These are phyloP conservation scores for Cyanidioschyzon merolae DNA, from an alignment of 23 red algal genomes.

Conservation along the genomic window DNA sequence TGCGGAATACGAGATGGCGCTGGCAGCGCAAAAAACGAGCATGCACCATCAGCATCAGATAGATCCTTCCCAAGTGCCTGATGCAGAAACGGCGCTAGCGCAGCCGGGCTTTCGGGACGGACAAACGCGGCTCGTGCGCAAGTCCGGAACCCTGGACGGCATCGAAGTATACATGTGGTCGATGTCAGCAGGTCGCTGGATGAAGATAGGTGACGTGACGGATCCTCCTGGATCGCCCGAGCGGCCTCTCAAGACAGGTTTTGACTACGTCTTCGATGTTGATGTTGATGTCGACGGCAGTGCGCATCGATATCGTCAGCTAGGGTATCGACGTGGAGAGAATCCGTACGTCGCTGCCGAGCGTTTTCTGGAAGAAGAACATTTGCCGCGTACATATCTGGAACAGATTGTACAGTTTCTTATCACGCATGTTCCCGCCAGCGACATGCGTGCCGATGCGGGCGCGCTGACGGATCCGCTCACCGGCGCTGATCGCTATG, in stretches of 20 bases:
- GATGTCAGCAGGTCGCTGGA: slow-evolving; percentile 39
- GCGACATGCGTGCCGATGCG: slow-evolving; percentile 17
- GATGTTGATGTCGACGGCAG: slow-evolving; percentile 61
- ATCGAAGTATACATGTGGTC: slow-evolving; percentile 94
- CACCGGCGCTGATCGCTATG: slow-evolving; percentile 57
- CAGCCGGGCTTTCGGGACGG: slow-evolving; percentile 61
- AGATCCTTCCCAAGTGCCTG: slow-evolving; percentile 48
- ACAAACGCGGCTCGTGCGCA: slow-evolving; percentile 63
- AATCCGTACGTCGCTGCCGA: slow-evolving; percentile 84
- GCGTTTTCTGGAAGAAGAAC: slow-evolving; percentile 75
- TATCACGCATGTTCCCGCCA: slow-evolving; percentile 53
- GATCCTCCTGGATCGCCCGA: slow-evolving; percentile 27
- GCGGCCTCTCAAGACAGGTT: slow-evolving; percentile 18
- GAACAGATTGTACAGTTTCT: slow-evolving; percentile 93
- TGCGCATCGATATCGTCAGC: slow-evolving; percentile 35
- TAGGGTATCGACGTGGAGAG: slow-evolving; percentile 87
- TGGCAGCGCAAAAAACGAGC: slow-evolving; percentile 38
- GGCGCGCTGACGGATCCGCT: slow-evolving; percentile 47
- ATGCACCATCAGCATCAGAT: slow-evolving; percentile 14
- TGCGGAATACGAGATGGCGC: slow-evolving; percentile 39
- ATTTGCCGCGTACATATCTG: slow-evolving; percentile 51
- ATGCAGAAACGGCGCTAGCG: slow-evolving; percentile 28
- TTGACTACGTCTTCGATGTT: slow-evolving; percentile 99
- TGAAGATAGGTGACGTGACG: slow-evolving; percentile 85
- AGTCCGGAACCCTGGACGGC: slow-evolving; percentile 9